Evolutionary conservation across 768 basidiomycete species (phyloP).

Genomic region (Arthromyces matolae): DNA sequence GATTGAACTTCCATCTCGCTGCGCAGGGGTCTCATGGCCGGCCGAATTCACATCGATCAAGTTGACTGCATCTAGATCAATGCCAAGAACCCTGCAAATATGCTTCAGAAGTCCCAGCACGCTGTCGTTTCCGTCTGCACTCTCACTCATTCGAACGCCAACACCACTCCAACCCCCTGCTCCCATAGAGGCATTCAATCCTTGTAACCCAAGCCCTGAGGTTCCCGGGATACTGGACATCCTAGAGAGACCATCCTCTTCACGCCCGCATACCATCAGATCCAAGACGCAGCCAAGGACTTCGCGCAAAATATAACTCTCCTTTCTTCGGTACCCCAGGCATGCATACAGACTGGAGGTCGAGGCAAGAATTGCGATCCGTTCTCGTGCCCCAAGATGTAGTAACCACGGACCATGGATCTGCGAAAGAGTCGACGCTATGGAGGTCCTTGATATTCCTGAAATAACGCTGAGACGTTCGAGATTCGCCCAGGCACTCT

Average conservation of each 20-base stretch:
- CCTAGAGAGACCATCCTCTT: slow-evolving; percentile 57
- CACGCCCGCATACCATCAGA: slow-evolving; percentile 79
- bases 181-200: slow-evolving; percentile 30
- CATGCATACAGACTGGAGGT: slow-evolving; percentile 75
- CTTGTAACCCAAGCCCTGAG: slow-evolving; percentile 47
- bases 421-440: slow-evolving; percentile 62
- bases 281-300: slow-evolving; percentile 83
- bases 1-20: not conserved
- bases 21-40: not conserved
- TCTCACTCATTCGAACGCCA: slow-evolving; percentile 70
- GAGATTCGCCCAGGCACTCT: slow-evolving; percentile 46
- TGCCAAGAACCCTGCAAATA: slow-evolving; percentile 75
- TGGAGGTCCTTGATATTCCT: slow-evolving; percentile 64
- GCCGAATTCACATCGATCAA: slow-evolving; percentile 33
- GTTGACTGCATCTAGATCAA: slow-evolving; percentile 72
- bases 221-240: slow-evolving; percentile 37
- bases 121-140: slow-evolving; percentile 75
- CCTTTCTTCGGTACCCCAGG: slow-evolving; percentile 84
- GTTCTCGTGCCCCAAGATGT: slow-evolving; percentile 72
- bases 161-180: slow-evolving; percentile 50
- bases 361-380: slow-evolving; percentile 65
- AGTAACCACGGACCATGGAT: slow-evolving; percentile 87
- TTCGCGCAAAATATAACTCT: slow-evolving; percentile 82
- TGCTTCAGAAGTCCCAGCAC: slow-evolving; percentile 71
- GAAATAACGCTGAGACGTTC: slow-evolving; percentile 69